A percentile compares a stretch with the other conserved stretches of the same genome.
These are phyloP conservation scores for Fimicolochytrium jonesii DNA, from an alignment of 192 early-diverging fungal species.

Conservation along the genomic window DNA sequence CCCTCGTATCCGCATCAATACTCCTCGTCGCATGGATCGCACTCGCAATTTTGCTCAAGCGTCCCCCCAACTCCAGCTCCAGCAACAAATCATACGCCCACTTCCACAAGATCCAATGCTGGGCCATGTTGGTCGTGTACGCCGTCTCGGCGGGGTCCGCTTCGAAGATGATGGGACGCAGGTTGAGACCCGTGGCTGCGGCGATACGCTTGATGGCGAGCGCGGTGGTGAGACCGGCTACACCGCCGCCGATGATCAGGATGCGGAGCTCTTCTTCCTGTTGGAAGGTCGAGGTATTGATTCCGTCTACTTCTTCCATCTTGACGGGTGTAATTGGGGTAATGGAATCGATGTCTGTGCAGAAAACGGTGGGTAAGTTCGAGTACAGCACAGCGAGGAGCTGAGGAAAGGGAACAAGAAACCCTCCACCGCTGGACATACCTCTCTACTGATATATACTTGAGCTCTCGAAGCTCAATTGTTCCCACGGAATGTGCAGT, in stretches of 20 bases:
- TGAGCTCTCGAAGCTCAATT: no score
- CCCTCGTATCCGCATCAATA: constrained; percentile 26
- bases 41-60: constrained; percentile 30
- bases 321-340: no score
- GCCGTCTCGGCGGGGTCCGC: background rate
- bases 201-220: constrained; percentile 32
- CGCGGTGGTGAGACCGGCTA: constrained; percentile 39
- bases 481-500: no score
- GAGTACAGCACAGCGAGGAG: no score
- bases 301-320: background rate
- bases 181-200: constrained; percentile 16
- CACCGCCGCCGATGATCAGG: constrained; percentile 44
- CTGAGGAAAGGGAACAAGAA: no score
- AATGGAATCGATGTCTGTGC: no score
- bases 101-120: constrained; percentile 41
- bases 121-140: constrained; percentile 10
- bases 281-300: background rate
- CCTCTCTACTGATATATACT: no score
- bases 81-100: constrained; percentile 42
- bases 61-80: constrained; percentile 40
- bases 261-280: constrained; percentile 9
- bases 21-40: constrained; percentile 32
- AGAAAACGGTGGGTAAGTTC: no score
- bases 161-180: constrained; percentile 35
- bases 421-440: no score